A percentile compares a stretch with the other conserved stretches of the same genome.
These are phyloP conservation scores for Rhodotorula sphaerocarpa DNA, from an alignment of 768 basidiomycete species.

Conservation along the genomic window DNA sequence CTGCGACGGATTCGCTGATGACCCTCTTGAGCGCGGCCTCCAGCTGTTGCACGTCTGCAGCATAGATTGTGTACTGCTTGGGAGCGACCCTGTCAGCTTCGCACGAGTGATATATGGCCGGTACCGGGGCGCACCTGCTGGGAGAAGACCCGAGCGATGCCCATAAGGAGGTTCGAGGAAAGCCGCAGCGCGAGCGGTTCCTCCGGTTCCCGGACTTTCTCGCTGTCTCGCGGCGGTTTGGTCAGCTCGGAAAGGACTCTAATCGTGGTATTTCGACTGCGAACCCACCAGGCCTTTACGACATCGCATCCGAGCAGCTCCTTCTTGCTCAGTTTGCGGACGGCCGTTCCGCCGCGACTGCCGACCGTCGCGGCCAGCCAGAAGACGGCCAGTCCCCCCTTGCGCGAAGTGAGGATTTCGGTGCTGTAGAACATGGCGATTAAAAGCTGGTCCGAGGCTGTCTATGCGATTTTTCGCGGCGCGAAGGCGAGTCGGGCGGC, in stretches of 20 bases:
- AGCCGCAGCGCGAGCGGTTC: constrained; percentile 32
- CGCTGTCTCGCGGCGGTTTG: constrained; percentile 14
- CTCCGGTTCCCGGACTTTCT: constrained; percentile 19
- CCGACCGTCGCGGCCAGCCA: constrained; percentile 33
- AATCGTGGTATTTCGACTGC: too few species aligned
- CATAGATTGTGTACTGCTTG: constrained; percentile 23
- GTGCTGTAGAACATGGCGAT: constrained; percentile 25
- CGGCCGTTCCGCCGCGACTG: background rate
- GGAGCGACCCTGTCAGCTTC: background rate
- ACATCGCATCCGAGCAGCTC: constrained; percentile 27
- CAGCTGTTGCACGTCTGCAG: constrained; percentile 16
- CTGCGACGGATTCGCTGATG: constrained; percentile 1
- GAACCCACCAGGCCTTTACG: constrained; percentile 27
- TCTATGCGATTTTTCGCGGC: too few species aligned
- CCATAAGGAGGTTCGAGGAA: constrained; percentile 19
- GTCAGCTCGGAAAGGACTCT: too few species aligned
- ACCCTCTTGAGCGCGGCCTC: constrained; percentile 26
- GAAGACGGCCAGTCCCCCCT: constrained; percentile 28
- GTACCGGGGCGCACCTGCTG: constrained; percentile 22
- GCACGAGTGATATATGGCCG: too few species aligned
- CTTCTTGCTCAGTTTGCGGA: constrained; percentile 19
- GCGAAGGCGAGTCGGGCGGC: background rate
- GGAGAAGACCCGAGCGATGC: constrained; percentile 29
- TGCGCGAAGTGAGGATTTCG: constrained; percentile 26
- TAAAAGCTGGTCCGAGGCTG: too few species aligned